Base-by-base conservation (phyloP, 1,284 basidiomycete species). In the Bjerkandera adusta region DNA sequence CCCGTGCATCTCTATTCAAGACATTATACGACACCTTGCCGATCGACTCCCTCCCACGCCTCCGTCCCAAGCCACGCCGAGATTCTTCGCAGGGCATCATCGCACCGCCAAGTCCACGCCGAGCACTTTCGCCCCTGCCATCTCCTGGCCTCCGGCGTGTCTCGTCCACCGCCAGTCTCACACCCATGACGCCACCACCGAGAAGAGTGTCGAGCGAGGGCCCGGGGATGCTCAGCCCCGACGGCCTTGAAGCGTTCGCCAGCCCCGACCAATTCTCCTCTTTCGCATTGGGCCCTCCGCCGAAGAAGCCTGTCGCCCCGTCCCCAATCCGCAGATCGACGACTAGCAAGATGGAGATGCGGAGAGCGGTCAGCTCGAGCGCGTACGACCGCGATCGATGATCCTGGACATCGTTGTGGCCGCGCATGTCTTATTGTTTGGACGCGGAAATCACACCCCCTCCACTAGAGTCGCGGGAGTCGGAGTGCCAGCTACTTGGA, bases 61-160 rank as follows among this genome's bases (percentile, higher is more conserved):
- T 67, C 0, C 62, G 65, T 13, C 58, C 61, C 0, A 52, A 54
- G 24, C 55, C 60, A 7, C 49, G 59, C 10, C 57, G 58, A 25
- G 59, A 59, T n/a, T 53, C 59, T 2, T 58, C 60, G 1, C 65
- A 68, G 33, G 66, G 66, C 3, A 59, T 68, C 24, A 64, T 67
- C 27, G 66, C 67, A 2, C 65, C 67, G 1, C 58, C 54, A 1
- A 50, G 42, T 4, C 50, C 45, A n/a, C 56, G 54, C 5, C 55
- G 48, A 11, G 51, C 41, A 30, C 22, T 57, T 16, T 60, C 50
- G 27, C 58, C 51, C 21, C 44, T 45, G 36, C 56, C 36, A 5
- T 50, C 52, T 3, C 53, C 56, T 1, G 20, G 32, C 33, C 36
- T 37, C 16, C 38, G 43, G 13, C 57, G 59, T 13, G 57, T 58